Conservation (phyloP, 129 eudicot genomes). For the Centrapalus pauciflorus region DNA sequence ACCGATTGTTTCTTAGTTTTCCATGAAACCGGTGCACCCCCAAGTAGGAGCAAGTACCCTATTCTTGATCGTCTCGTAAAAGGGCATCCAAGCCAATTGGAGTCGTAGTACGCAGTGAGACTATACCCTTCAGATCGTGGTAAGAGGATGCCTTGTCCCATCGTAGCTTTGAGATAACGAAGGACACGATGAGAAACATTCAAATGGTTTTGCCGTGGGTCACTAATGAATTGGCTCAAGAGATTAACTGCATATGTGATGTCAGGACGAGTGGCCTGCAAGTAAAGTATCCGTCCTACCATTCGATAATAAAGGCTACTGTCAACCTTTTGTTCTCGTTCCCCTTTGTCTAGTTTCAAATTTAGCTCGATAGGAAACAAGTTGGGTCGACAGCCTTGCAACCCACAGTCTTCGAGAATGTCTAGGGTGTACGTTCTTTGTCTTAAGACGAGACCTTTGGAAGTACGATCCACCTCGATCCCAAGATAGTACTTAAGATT, state of each 20-base stretch:
- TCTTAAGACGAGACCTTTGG: not conserved
- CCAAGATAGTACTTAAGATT: conserved; percentile 1
- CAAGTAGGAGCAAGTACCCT: not conserved
- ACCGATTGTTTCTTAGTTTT: not conserved
- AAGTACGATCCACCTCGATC: not conserved
- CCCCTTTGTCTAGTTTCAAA: not conserved
- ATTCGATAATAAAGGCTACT: not conserved
- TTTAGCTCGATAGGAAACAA: not conserved
- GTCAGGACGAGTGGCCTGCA: not conserved
- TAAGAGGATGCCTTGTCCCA: not conserved
- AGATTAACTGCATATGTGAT: not conserved
- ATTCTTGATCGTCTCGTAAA: not conserved
- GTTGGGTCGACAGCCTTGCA: not conserved
- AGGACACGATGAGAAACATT: not conserved
- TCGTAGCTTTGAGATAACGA: not conserved
- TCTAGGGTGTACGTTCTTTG: conserved; percentile 1
- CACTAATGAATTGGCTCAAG: not conserved
- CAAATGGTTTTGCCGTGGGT: not conserved
- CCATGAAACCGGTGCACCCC: not conserved
- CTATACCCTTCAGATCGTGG: not conserved
- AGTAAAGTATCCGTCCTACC: not conserved
- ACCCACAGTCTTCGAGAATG: not conserved
- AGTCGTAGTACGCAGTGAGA: not conserved
- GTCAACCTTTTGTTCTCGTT: not conserved
- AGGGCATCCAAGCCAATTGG: conserved; percentile 14